These are phyloP conservation scores for Aspergillus cavernicola DNA, from an alignment of 495 filamentous ascomycete genomes.

Conservation along the genomic window DNA sequence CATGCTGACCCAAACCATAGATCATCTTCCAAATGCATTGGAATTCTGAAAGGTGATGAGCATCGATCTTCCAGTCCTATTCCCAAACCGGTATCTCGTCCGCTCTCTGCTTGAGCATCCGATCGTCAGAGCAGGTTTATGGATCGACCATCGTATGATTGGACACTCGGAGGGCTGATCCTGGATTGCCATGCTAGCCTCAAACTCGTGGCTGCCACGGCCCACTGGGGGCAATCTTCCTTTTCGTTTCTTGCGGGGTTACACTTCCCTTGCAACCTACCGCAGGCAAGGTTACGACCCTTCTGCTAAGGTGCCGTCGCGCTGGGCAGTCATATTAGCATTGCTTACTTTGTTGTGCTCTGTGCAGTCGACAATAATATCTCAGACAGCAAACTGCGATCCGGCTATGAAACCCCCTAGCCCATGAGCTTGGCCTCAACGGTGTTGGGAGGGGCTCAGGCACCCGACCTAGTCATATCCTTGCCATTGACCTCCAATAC, in stretches of 20 bases:
- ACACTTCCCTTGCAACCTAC: not conserved
- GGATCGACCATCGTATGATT: not conserved
- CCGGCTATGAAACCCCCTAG: too few relatives aligned
- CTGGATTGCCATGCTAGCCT: slow-evolving; percentile 6
- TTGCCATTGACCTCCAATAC: not conserved
- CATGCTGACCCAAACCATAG: not conserved
- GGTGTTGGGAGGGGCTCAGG: too few relatives aligned
- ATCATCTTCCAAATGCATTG: not conserved
- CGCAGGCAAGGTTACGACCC: not conserved
- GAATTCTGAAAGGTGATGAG: too few relatives aligned
- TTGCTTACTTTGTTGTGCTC: too few relatives aligned
- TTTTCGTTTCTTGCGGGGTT: slow-evolving; percentile 8
- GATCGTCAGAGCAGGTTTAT: too few relatives aligned
- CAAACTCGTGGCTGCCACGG: not conserved
- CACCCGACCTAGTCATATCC: too few relatives aligned
- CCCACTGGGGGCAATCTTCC: not conserved
- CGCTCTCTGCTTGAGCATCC: too few relatives aligned
- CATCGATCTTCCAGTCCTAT: not conserved
- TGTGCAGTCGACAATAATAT: too few relatives aligned
- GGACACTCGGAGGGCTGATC: not conserved
- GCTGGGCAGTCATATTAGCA: too few relatives aligned
- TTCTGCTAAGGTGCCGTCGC: not conserved
- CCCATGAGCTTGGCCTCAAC: too few relatives aligned
- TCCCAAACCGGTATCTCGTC: not conserved
- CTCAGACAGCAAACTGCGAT: too few relatives aligned